Evolutionary conservation across 2,329 filamentous ascomycete genomes (phyloP).

Genomic region (Colletotrichum tamarilloi): DNA sequence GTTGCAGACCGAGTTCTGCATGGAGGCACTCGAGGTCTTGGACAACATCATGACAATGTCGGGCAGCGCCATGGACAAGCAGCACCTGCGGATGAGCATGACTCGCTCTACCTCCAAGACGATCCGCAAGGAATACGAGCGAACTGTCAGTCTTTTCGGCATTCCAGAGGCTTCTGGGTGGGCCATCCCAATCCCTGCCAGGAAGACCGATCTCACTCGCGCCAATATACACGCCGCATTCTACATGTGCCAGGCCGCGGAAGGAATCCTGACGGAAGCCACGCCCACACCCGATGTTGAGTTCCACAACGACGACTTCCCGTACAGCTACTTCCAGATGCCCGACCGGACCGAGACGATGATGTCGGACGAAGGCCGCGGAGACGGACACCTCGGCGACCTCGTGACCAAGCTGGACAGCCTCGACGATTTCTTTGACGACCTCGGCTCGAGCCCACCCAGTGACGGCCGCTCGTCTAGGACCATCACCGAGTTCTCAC

Average conservation of each 20-base stretch:
- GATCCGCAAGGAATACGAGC: constrained; percentile 93
- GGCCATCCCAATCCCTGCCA: constrained; percentile 93
- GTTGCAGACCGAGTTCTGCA: constrained; percentile 92
- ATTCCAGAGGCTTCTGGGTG: constrained; percentile 96
- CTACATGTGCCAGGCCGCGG: constrained; percentile 85
- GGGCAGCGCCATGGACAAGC: constrained; percentile 90
- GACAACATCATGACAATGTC: constrained; percentile 97
- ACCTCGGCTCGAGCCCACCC: constrained; percentile 67
- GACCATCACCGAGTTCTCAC: constrained; percentile 73
- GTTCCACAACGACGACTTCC: constrained; percentile 91
- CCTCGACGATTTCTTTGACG: constrained; percentile 85
- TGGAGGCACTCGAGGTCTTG: constrained; percentile 89
- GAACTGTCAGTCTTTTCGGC: constrained; percentile 93
- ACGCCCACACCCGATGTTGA: constrained; percentile 87
- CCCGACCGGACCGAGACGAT: constrained; percentile 86
- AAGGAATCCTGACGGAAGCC: constrained; percentile 67
- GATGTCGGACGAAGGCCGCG: constrained; percentile 85
- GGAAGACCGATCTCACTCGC: constrained; percentile 86
- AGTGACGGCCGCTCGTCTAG: constrained; percentile 71
- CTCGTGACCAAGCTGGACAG: constrained; percentile 84
- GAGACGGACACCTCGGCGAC: constrained; percentile 81
- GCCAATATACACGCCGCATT: constrained; percentile 96
- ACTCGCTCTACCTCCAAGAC: constrained; percentile 86
- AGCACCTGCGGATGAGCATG: constrained; percentile 98
- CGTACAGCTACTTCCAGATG: constrained; percentile 80